phyloP scores from a whole-genome alignment of 2,329 filamentous ascomycete genomes.

The Fusarium algeriense region DNA sequence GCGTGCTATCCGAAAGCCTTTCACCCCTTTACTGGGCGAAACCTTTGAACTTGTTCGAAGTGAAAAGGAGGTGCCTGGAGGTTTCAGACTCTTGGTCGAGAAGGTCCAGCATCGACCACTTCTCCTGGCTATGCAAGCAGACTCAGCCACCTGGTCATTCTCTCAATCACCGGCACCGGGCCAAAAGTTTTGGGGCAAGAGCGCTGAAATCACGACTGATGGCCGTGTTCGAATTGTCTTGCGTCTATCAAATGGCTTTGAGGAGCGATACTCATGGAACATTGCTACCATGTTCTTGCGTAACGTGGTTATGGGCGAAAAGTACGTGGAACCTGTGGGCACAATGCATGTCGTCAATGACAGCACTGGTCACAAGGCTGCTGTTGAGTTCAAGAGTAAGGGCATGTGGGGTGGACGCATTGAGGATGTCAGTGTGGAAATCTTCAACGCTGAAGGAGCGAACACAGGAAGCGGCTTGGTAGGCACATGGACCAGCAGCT shows the following conservation, averaged over 20 bases:
- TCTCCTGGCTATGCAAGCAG: conserved; percentile 91
- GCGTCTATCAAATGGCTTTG: conserved; percentile 71
- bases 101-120: conserved; percentile 96
- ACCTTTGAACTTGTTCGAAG: conserved; percentile 93
- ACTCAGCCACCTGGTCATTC: conserved; percentile 86
- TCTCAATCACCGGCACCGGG: conserved; percentile 88
- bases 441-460: conserved; percentile 74
- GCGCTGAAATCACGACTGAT: conserved; percentile 92
- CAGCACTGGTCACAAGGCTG: conserved; percentile 82
- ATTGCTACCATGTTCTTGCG: conserved; percentile 90
- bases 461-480: conserved; percentile 75
- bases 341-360: conserved; percentile 90
- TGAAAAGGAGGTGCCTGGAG: conserved; percentile 76
- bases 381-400: conserved; percentile 92
- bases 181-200: conserved; percentile 99
- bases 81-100: conserved; percentile 92
- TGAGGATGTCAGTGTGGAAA: conserved; percentile 87
- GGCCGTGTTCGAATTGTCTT: conserved; percentile 85
- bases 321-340: conserved; percentile 95
- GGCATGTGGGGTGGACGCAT: conserved; percentile 97
- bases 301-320: conserved; percentile 97
- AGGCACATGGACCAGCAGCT: conserved; percentile 86
- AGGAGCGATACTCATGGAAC: conserved; percentile 90
- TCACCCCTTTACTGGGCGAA: conserved; percentile 96
- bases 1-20: conserved; percentile 92